Evolutionary conservation across 805 yeast species (phyloP), one percentile per base, ranked within the genome.

Genomic region (Ogataea angusta): DNA sequence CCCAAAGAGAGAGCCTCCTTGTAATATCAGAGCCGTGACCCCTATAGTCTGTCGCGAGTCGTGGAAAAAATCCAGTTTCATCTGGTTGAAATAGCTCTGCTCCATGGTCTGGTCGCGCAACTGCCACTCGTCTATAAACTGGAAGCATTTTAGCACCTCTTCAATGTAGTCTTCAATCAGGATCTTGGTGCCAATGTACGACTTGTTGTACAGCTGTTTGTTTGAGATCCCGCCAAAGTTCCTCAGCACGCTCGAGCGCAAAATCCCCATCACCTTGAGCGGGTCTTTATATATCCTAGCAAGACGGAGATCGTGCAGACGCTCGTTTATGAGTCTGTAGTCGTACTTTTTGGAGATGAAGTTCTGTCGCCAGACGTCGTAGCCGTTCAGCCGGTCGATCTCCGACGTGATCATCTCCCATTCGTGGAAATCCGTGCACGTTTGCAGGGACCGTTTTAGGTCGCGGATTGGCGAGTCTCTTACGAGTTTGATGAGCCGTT

Each of bases 1-100:
- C 0, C 99, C 98, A 66, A 91, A 93, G 16, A 93, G 66, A 0
- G 97, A 85, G 2, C 99, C 98, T 21, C 99, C 99, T 63, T 93
- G 97, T 18, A 93, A 67, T 27, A 91, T 77, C 42, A 93, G 68
- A 0, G 97, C 97, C 0, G 98, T 88, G 34, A 87, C 77, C 0
- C 99, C 99, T 60, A 85, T 77, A 0, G 95, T 81, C 59, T 88
- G 89, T 52, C 86, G 76, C 13, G 86, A 87, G 64, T 82, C 96
- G 59, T 80, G 93, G 66, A 83, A 89, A 61, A 85, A 87, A 62
- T 76, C 89, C 48, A 76, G 70, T 53, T 75, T 85, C 59, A 70
- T 67, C 65, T 76, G 91, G 41, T 70, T 69, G 42, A 72, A 67
- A 47, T 72, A 69, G 67, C 68, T 66, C 27, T 69, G 58, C 40